phyloP scores from a whole-genome alignment of 805 yeast species.

The Cephaloascus fragrans region DNA sequence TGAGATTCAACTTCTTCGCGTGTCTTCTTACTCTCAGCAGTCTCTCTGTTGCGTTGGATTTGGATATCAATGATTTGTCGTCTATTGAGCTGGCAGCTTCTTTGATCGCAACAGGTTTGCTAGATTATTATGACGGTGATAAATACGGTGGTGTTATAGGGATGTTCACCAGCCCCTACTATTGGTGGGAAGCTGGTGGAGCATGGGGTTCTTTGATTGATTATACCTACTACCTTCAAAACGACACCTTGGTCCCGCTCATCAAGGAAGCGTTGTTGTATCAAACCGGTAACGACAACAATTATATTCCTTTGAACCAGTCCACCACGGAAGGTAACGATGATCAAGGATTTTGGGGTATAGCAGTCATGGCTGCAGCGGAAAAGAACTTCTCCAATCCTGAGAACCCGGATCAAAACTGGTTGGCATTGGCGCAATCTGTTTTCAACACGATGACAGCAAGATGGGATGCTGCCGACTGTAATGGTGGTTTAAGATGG shows the following conservation, averaged over 20 bases:
- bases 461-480: constrained; percentile 70
- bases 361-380: constrained; percentile 86
- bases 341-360: constrained; percentile 97
- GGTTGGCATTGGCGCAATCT: constrained; percentile 83
- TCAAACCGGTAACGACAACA: constrained; percentile 66
- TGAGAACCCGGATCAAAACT: constrained; percentile 47
- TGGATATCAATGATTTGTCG: constrained; percentile 27
- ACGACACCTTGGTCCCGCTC: constrained; percentile 52
- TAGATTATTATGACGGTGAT: constrained; percentile 73
- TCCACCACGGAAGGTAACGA: constrained; percentile 93
- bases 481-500: constrained; percentile 94
- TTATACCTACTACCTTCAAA: constrained; percentile 60
- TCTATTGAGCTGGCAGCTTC: constrained; percentile 49
- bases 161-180: constrained; percentile 81
- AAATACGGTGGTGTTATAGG: constrained; percentile 73
- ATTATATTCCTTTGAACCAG: constrained; percentile 83
- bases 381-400: constrained; percentile 80
- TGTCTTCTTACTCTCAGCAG: neutral
- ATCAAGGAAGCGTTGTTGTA: constrained; percentile 55
- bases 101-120: constrained; percentile 55
- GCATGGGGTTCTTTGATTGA: constrained; percentile 87
- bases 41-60: constrained; percentile 1
- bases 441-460: constrained; percentile 83
- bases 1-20: neutral
- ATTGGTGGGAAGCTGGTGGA: constrained; percentile 99